Base-by-base conservation (phyloP, 768 basidiomycete species). In the Psilocybe cubensis region DNA sequence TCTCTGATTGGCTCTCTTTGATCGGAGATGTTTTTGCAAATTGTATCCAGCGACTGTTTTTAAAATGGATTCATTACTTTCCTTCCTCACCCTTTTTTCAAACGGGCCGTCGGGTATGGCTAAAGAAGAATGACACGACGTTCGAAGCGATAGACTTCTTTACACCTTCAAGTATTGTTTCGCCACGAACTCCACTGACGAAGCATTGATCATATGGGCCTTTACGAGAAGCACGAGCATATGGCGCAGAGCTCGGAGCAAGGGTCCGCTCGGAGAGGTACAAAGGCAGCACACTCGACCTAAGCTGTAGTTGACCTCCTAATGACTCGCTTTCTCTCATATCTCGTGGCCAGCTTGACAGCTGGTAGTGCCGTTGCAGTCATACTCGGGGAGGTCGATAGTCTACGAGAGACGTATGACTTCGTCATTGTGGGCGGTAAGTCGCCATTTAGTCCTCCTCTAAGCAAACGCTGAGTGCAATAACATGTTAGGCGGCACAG, bases 401-500 rank as follows among this genome's bases (percentile, higher is more conserved):
- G 11, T 18, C 21, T 56, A 12, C 45, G 24, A 4, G 25, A 38
- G 23, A 49, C 21, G 7, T 64, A 63, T 28, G 68, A 69, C 52
- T 69, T 66, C 48, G 45, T 69, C 25, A 56, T 69, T n/a, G 61
- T 69, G 47, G 68, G 68, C 33, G 68, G 68, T 67, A 20, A 28
- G 67, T 53, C 5, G 41, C 11, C 2, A 14, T 17, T 20, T 25
- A 18, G 6, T 27, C n/a, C 27, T 35, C 10, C 17, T 24, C 9
- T 31, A 3, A 25, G 4, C 6, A 18, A 4, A 29, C 17, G 5
- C 25, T 27, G 27, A 40, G 20, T n/a, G n/a, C n/a, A 18, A 5
- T 18, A 21, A 14, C n/a, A n/a, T 18, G 53, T 40, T 52, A 69
- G 78, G 73, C 31, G 85, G 85, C 14, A 84, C 84, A 28, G 78